These are phyloP conservation scores for Hsuehochloa calcarea DNA, from an alignment of 176 grass and related monocot species.

Conservation along the genomic window DNA sequence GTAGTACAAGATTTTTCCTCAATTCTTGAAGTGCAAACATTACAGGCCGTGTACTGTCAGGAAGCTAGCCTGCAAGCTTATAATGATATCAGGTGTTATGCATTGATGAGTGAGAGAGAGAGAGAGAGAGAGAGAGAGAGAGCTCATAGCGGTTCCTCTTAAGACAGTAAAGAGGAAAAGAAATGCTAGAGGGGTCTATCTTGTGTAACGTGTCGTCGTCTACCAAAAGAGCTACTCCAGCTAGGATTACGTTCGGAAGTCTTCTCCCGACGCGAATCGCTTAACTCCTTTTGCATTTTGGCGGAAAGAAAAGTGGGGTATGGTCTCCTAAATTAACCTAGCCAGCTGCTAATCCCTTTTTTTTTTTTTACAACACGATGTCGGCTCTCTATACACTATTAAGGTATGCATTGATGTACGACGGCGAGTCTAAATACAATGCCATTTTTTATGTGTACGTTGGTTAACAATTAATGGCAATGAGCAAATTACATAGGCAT, in stretches of 20 bases:
- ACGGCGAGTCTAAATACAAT: not conserved
- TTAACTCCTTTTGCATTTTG: not conserved
- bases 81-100: not conserved
- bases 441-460: not conserved
- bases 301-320: not conserved
- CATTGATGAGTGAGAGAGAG: too few species aligned
- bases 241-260: not conserved
- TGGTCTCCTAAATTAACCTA: not conserved
- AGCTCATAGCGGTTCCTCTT: too few species aligned
- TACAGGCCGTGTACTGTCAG: not conserved
- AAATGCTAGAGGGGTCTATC: not conserved
- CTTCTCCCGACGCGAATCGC: not conserved
- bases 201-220: not conserved
- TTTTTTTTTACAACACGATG: not conserved
- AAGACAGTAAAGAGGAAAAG: too few species aligned
- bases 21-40: not conserved
- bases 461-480: not conserved
- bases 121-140: too few species aligned
- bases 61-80: not conserved
- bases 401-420: not conserved
- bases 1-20: not conserved
- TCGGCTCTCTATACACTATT: not conserved
- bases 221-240: not conserved
- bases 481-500: not conserved
- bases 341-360: not conserved